Evolutionary conservation across 1,284 basidiomycete genomes (phyloP), one percentile per base, ranked within the genome.

Genomic region (Thelephora terrestris): DNA sequence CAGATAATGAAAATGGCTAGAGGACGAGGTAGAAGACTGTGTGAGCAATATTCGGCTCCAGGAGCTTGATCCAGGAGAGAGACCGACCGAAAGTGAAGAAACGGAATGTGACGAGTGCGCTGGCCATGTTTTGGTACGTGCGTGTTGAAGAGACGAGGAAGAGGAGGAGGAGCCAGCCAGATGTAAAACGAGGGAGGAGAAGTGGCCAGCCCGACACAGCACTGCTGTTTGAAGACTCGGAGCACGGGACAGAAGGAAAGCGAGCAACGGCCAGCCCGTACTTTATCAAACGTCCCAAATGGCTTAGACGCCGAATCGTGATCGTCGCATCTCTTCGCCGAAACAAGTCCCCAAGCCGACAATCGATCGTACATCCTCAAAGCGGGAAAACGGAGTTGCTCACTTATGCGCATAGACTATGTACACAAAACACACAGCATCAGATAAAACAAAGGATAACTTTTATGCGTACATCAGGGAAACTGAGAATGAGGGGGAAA

Each of bases 1-100:
- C 74, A 83, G 53, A 78, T 59, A 54, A 80, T 71, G 61, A 84
- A 78, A 47, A 79, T 53, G 56, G 66, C 85, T 87, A 53, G 7
- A 47, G 10, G 21, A 12, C 14, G 23, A 32, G 24, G 24, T 35
- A 47, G 17, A 14, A 29, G 7, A 12, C 47, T 23, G n/a, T 29
- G 7, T 27, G n/a, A 48, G 25, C 18, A 12, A 29, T 10, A 35
- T 38, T 9, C 7, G 21, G 21, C 16, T 35, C 7, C 21, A 25
- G 10, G 46, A 7, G 34, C 10, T 20, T 39, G 32, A 38, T n/a
- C 36, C 7, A n/a, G 20, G 5, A 2, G 17, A 7, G 46, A 16
- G 25, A 53, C 61, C 46, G 43, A 66, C 65, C 60, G 49, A 66
- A 65, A 48, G 56, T 53, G 43, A 54, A 54, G 52, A 60, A 64